Evolutionary conservation across 305 asterid species (phyloP), one percentile per base, ranked within the genome.

Genomic region (Fraxinus sp.): DNA sequence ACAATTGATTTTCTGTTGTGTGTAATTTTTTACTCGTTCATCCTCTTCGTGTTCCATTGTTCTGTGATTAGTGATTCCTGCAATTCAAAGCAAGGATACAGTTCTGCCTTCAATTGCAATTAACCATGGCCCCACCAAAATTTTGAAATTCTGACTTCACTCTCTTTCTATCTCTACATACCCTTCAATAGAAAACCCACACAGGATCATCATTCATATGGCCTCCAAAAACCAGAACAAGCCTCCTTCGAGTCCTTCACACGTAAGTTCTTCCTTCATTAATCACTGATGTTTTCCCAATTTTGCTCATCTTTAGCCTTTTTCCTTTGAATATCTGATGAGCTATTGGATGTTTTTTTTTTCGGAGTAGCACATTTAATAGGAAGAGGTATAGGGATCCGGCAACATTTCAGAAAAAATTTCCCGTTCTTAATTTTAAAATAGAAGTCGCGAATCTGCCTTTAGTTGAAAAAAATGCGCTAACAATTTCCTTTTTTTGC

Each of bases 141-240:
- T 41, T 87, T 85, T 80, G 81, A 83, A 82, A 78, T 39, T 39
- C 3, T 9, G 49, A 9, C 49, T 39, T 39, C 49, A 39, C 49
- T 80, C 79, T 79, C 83, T 82, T 79, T 39, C 87, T 83, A 74
- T 80, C 41, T 41, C 76, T 35, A 32, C 18, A 16, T 16, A 57
- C 71, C 36, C 68, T 52, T 77, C 46, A 77, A 14, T 70, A 11
- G 39, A 70, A 70, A 68, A 68, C 74, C 74, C 74, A 11, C 70
- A 28, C 80, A 26, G 44, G 77, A 84, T 81, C 86, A 46, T 76
- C 86, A 83, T 78, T 84, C 89, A 75, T 30, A 90, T 90, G 92
- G 87, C 91, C 68, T 82, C 93, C 32, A 86, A 78, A 84, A 90
- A 86, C 84, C 92, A 89, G 86, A 90, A 88, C 83, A 88, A 79